These are phyloP conservation scores for Neckera pumila DNA, from an alignment of 225 moss, liverwort and hornwort species.

Conservation along the genomic window DNA sequence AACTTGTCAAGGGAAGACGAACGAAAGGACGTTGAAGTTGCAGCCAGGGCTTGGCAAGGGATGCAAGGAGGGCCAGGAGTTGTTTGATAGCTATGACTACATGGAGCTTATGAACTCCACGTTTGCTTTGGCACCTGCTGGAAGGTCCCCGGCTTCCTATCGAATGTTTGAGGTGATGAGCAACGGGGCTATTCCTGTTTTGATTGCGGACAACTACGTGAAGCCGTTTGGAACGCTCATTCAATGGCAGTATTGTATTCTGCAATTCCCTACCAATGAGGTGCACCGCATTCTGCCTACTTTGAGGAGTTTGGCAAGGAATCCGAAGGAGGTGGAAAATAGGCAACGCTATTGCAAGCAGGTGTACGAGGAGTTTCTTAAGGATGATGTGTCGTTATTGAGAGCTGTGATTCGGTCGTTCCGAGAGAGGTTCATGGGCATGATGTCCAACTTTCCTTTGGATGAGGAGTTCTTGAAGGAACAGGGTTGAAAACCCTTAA, in stretches of 20 bases:
- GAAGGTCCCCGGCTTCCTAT: slow-evolving; percentile 44
- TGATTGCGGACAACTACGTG: slow-evolving; percentile 57
- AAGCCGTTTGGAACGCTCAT: slow-evolving; percentile 52
- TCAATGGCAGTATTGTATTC: slow-evolving; percentile 51
- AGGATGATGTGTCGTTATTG: slow-evolving; percentile 32
- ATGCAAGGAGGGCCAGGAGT: slow-evolving; percentile 26
- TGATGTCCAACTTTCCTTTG: slow-evolving; percentile 22
- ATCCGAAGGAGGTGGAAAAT: slow-evolving; percentile 22
- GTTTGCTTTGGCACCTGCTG: slow-evolving; percentile 49
- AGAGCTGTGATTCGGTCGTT: slow-evolving; percentile 34
- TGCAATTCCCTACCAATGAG: slow-evolving; percentile 50
- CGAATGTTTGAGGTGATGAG: slow-evolving; percentile 50
- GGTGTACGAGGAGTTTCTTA: slow-evolving; percentile 33
- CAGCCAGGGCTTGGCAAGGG: slow-evolving; percentile 23
- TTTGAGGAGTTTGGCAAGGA: slow-evolving; percentile 9
- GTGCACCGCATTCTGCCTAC: slow-evolving; percentile 41
- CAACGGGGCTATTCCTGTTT: slow-evolving; percentile 53
- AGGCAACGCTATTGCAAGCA: slow-evolving; percentile 43
- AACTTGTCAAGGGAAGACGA: slow-evolving; percentile 25
- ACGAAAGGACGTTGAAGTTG: slow-evolving; percentile 6
- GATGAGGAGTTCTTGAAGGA: neutral
- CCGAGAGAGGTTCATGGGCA: slow-evolving; percentile 45
- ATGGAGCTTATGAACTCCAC: slow-evolving; percentile 58
- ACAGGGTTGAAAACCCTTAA: neutral
- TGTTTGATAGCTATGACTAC: slow-evolving; percentile 25